Base-by-base conservation (phyloP, 2,329 filamentous ascomycete genomes). In the Tympanopsis confertula region DNA sequence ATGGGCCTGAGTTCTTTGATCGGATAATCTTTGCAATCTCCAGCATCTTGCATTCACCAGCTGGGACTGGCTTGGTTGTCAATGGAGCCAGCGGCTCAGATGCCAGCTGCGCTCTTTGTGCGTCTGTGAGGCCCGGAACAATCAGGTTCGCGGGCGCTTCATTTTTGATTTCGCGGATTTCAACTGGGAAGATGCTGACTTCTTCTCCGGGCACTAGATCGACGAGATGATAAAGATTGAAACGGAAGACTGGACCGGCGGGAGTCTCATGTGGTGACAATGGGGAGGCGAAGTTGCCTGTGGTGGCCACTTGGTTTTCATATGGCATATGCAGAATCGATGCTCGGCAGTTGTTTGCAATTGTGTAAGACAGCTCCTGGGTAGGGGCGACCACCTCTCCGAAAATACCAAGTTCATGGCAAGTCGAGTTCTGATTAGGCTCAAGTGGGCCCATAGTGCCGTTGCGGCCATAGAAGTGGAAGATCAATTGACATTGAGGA, bases 1-100 rank as follows among this genome's bases (percentile, higher is more conserved):
- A 65, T 0, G 61, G 61, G 0, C 61, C 60, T 0, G 59, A 47
- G 35, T 62, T 65, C 45, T 65, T 65, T 14, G 51, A 54, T 5
- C 58, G 53, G 19, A 59, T 44, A 2, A 59, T 47, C 2, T 44
- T 46, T 2, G 55, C 54, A 19, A 57, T 44, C 13, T 57, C 54
- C 19, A 38, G 37, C 32, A 36, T 38, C 14, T 32, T 20, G 5
- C 39, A 17, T 13, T 41, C 39, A 4, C 24, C 15, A 7, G 29
- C 17, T 12, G 28, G 28, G 5, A 39, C 24, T 19, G 26, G 19
- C 19, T 41, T 36, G 10, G 18, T 38, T 2, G 22, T 20, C 2
- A 20, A 19, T 13, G 38, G 30, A 10, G 32, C 20, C 3, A 10
- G n/a, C 5, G 38, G 17, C 14, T 19, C 20, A 20, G 36, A 12